Evolutionary conservation across 257 asterid species (phyloP), one percentile per base, ranked within the genome.

Genomic region (Cruciata laevipes): DNA sequence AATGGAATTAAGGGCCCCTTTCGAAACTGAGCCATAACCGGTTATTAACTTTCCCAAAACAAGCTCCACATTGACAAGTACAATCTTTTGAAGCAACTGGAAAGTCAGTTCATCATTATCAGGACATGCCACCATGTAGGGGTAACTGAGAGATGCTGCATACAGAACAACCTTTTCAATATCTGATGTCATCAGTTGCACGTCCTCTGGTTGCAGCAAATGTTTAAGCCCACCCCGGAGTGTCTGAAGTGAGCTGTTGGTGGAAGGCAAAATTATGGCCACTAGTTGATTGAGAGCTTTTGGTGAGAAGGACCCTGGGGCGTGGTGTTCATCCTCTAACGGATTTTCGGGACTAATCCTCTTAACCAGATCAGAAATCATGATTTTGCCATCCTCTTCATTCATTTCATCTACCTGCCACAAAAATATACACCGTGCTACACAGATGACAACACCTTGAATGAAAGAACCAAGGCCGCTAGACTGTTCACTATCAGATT

Each of bases 1-100:
- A 23, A 65, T 14, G 37, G 35, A 42, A 12, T 65, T 11, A 24
- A 40, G 23, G 14, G 14, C 1, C 10, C 5, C 64, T 13, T 55
- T 24, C 13, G 12, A 4, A 20, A 16, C 2, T 4, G 23, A 42
- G 23, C 6, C 16, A 40, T 9, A 9, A 1, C 18, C 7, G 4
- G 0, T 18, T 57, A 35, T 16, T 40, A 40, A 31, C 24, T 14
- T 18, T 16, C 3, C 8, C 2, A 55, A 11, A 57, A 21, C 14
- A 56, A 56, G 7, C 69, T 65, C 69, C 6, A 55, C 17, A 1
- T 56, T 56, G 53, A 57, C 30, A 37, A 68, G 55, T 1, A 68
- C 38, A 56, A 25, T 32, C 62, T 20, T 11, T 27, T 16, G 53
- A 47, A 47, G 20, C 20, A 47, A 57, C 2, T 57, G 40, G 40